phyloP scores from a whole-genome alignment of 2,329 filamentous ascomycete genomes.

The Hirsutella minnesotensis region DNA sequence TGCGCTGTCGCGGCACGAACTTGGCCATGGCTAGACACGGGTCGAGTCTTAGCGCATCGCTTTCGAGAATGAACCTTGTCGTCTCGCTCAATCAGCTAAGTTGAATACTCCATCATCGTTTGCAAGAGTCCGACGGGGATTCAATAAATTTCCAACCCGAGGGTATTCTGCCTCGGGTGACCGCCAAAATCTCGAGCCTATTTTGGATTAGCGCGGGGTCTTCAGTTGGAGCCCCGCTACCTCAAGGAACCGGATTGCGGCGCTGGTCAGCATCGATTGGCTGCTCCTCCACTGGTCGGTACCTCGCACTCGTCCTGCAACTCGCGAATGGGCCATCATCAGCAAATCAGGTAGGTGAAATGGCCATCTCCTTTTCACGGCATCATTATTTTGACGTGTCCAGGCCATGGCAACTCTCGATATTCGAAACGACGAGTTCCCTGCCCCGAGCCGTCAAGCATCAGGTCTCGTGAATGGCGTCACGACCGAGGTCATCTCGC shows the following conservation, averaged over 20 bases:
- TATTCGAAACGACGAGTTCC: slow-evolving; percentile 48
- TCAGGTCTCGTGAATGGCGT: slow-evolving; percentile 54
- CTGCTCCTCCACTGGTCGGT: no score
- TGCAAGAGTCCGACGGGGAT: not conserved
- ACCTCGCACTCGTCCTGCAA: no score
- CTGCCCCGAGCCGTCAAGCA: slow-evolving; percentile 48
- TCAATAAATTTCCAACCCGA: slow-evolving; percentile 22
- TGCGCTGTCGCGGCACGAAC: slow-evolving; percentile 53
- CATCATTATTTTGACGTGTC: no score
- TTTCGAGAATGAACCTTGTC: no score
- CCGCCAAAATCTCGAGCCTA: slow-evolving; percentile 19
- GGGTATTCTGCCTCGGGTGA: slow-evolving; percentile 22
- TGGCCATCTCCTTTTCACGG: no score
- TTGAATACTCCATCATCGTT: not conserved
- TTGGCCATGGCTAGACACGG: slow-evolving; percentile 43
- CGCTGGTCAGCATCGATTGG: no score
- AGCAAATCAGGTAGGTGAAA: no score
- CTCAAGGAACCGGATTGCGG: no score
- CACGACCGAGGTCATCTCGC: slow-evolving; percentile 58
- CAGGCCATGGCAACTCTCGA: slow-evolving; percentile 31
- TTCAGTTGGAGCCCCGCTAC: not conserved
- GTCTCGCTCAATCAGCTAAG: no score
- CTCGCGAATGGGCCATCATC: no score
- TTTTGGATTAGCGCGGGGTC: slow-evolving; percentile 21
- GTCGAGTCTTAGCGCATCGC: no score